phyloP scores from a whole-genome alignment of 371 early-diverging fungal species.

The Actinomucor elegans region DNA sequence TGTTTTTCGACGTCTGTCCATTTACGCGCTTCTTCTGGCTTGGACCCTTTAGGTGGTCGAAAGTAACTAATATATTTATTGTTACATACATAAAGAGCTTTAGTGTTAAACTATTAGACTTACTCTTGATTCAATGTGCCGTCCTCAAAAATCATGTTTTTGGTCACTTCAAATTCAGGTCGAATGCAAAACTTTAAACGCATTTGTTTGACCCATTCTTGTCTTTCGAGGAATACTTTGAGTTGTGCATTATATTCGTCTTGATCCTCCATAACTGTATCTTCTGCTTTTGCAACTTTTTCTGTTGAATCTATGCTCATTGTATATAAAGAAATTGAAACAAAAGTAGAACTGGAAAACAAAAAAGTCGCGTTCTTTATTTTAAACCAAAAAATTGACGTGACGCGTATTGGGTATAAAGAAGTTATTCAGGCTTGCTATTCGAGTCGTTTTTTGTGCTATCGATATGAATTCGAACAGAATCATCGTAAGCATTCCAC shows the following conservation, averaged over 20 bases:
- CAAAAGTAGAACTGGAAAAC: neutral
- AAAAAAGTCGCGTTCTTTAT: slow-evolving; percentile 5
- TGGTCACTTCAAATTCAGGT: slow-evolving; percentile 79
- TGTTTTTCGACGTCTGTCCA: slow-evolving; percentile 84
- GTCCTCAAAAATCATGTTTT: slow-evolving; percentile 76
- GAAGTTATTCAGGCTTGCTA: neutral
- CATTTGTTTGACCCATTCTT: slow-evolving; percentile 78
- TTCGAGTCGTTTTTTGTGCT: slow-evolving; percentile 11
- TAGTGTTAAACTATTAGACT: no score
- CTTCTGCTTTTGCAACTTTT: neutral
- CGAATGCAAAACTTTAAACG: slow-evolving; percentile 81
- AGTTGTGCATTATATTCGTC: no score
- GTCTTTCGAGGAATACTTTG: slow-evolving; percentile 61
- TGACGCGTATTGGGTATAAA: neutral
- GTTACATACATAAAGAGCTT: no score
- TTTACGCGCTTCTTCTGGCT: slow-evolving; percentile 59
- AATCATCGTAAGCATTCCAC: slow-evolving; percentile 26
- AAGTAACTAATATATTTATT: slow-evolving; percentile 73
- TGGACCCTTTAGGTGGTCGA: slow-evolving; percentile 68
- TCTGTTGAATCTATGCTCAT: no score
- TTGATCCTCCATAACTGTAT: neutral
- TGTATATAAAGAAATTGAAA: neutral
- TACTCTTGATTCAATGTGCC: slow-evolving; percentile 90
- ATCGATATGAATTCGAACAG: slow-evolving; percentile 26
- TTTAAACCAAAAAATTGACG: no score